Conservation (phyloP, 345 rosid genomes). For the Geranium brycei region DNA sequence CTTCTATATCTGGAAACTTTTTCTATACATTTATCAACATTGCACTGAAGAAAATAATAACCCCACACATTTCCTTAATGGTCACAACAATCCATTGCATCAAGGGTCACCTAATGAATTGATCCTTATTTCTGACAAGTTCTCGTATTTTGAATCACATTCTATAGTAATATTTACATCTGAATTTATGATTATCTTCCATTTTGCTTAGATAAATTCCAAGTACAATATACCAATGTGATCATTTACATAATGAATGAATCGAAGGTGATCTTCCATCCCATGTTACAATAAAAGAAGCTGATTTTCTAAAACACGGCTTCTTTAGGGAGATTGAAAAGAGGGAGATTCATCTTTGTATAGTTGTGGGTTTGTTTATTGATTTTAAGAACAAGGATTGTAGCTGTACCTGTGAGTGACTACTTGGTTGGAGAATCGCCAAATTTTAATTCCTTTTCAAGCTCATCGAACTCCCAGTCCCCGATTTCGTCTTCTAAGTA, state of each 20-base stretch:
- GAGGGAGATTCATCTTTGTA: neutral
- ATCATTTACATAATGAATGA: neutral
- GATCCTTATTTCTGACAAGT: too few species aligned
- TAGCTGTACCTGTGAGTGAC: neutral
- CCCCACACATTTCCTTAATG: slow-evolving; percentile 8
- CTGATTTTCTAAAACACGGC: neutral
- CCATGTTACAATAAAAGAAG: neutral
- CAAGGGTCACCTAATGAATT: too few species aligned
- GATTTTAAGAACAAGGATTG: neutral
- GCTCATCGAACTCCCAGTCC: slow-evolving; percentile 75
- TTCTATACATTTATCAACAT: neutral
- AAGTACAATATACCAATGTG: neutral
- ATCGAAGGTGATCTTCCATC: neutral
- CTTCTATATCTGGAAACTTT: slow-evolving; percentile 18
- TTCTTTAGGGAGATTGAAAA: neutral
- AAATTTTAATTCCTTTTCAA: slow-evolving; percentile 21
- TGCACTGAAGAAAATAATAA: neutral
- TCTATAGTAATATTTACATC: neutral
- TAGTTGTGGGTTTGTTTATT: neutral
- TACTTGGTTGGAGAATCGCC: neutral
- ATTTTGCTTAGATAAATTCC: too few species aligned
- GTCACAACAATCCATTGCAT: neutral
- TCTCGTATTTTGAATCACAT: too few species aligned
- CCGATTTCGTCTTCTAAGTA: slow-evolving; percentile 39
- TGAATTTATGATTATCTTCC: too few species aligned